A percentile compares a stretch with the other conserved stretches of the same genome.
Evolutionary conservation across 139 green algal species (phyloP).

Genomic region (Chlamydomonas incerta): DNA sequence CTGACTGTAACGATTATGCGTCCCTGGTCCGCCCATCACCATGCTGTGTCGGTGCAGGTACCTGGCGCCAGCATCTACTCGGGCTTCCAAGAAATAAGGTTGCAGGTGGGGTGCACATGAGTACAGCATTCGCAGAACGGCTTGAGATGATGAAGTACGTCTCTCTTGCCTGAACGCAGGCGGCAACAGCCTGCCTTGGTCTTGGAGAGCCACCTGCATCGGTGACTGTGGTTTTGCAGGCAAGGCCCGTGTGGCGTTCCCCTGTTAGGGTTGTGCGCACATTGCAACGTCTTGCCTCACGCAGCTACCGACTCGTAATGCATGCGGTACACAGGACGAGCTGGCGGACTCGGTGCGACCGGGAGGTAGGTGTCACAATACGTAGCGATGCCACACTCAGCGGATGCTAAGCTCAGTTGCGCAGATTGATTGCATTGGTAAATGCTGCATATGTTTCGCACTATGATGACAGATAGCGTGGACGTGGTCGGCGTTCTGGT

Average conservation of each 20-base stretch:
- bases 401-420: too few relatives aligned
- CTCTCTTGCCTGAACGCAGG: too few relatives aligned
- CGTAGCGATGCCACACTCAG: too few relatives aligned
- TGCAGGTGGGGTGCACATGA: conserved; percentile 69
- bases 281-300: too few relatives aligned
- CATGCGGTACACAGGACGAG: conserved; percentile 71
- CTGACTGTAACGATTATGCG: not conserved
- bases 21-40: not conserved
- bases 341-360: conserved; percentile 80
- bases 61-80: conserved; percentile 53
- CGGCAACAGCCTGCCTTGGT: conserved; percentile 58
- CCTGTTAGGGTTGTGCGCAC: too few relatives aligned
- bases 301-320: not conserved
- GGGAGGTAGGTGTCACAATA: too few relatives aligned
- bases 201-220: conserved; percentile 70
- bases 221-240: conserved; percentile 77
- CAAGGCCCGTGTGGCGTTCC: too few relatives aligned
- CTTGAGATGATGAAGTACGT: too few relatives aligned
- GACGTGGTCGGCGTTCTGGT: conserved; percentile 83
- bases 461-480: too few relatives aligned
- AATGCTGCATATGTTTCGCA: conserved; percentile 12
- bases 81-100: conserved; percentile 76
- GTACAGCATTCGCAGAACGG: too few relatives aligned
- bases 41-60: conserved; percentile 19
- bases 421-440: too few relatives aligned